phyloP scores from a whole-genome alignment of 106 monocot genomes.

The Acanthochlamys bracteata region DNA sequence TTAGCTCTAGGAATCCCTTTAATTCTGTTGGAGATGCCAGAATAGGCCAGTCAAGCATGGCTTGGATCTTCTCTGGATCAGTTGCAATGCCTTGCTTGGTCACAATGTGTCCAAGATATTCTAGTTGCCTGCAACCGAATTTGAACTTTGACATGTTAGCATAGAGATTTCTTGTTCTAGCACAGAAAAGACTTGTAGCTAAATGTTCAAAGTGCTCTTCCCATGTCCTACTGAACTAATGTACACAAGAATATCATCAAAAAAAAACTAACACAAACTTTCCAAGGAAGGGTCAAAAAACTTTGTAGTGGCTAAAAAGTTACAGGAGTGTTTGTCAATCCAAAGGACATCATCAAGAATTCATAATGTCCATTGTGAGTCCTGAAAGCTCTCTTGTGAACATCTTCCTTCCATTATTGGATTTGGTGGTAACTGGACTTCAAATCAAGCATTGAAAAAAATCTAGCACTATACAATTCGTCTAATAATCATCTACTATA shows the following conservation, averaged over 20 bases:
- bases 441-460: constrained; percentile 14
- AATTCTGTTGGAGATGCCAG: neutral
- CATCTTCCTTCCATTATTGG: neutral
- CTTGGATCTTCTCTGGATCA: neutral
- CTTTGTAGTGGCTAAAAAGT: neutral
- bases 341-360: constrained; percentile 1
- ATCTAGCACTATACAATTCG: neutral
- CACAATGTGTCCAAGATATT: neutral
- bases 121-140: neutral
- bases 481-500: constrained; percentile 12
- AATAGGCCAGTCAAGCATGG: neutral
- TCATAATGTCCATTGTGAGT: neutral
- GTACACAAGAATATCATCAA: constrained; percentile 4
- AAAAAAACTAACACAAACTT: constrained; percentile 2
- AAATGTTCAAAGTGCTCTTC: neutral
- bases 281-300: neutral
- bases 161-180: neutral
- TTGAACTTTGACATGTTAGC: neutral
- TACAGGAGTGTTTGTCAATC: neutral
- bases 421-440: constrained; percentile 11
- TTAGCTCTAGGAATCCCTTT: neutral
- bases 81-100: neutral
- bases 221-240: neutral
- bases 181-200: neutral
- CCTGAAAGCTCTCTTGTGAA: neutral